Percentiles rank a stretch among this genome's conserved stretches.
Evolutionary conservation across 352 stramenopile genomes (phyloP).

Genomic region (Phytophthora tentaculata): DNA sequence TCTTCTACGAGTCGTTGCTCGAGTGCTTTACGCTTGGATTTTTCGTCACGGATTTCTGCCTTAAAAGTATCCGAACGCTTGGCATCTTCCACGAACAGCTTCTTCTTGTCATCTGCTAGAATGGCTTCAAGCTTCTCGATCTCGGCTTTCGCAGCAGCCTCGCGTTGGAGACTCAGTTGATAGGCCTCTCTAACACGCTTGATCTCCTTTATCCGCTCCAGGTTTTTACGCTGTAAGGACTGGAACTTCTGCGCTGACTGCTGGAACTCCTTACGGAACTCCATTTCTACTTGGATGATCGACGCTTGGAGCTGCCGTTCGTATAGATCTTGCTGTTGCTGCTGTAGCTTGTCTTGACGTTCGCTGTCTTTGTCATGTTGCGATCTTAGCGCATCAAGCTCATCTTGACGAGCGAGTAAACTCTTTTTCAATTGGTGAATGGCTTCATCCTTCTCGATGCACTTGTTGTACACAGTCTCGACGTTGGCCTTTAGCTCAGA

Average conservation of each 20-base stretch:
- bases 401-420: conserved; percentile 47
- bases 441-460: conserved; percentile 63
- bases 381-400: conserved; percentile 54
- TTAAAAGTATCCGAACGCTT: conserved; percentile 54
- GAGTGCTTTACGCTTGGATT: conserved; percentile 30
- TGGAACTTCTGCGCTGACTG: conserved; percentile 52
- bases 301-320: conserved; percentile 61
- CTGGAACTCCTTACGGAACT: conserved; percentile 73
- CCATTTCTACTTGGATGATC: conserved; percentile 69
- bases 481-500: conserved; percentile 54
- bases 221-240: conserved; percentile 50
- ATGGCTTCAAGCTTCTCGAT: conserved; percentile 51
- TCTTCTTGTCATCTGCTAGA: conserved; percentile 57
- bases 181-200: conserved; percentile 53
- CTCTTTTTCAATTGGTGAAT: conserved; percentile 59
- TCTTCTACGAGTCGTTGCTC: conserved; percentile 40
- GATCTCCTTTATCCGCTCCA: conserved; percentile 45
- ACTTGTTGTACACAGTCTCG: conserved; percentile 54
- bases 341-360: conserved; percentile 56
- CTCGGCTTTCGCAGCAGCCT: conserved; percentile 49
- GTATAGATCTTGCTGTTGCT: conserved; percentile 69
- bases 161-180: conserved; percentile 54
- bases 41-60: conserved; percentile 39
- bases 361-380: conserved; percentile 57
- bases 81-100: conserved; percentile 51